These are phyloP conservation scores for Pyropia haitanensis DNA, from an alignment of 23 red algal genomes.

Conservation along the genomic window DNA sequence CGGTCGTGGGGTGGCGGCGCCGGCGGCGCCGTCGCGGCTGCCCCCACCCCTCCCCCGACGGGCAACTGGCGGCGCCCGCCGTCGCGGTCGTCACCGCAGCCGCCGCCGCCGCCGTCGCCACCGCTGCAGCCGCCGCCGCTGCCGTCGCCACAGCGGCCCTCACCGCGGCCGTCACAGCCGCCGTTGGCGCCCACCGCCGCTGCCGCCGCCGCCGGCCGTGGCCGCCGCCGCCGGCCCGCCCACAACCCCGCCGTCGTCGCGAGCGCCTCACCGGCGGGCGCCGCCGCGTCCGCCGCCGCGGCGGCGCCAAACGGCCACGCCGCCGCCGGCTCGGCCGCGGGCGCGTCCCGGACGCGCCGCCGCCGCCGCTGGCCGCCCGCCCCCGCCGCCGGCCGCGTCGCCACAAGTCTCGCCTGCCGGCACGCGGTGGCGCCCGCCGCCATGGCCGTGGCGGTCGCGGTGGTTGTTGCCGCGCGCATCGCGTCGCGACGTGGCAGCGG, in stretches of 20 bases:
- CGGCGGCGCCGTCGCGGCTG: conserved; percentile 1
- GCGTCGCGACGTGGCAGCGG: too few species aligned
- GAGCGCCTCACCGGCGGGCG: not conserved
- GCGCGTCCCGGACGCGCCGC: too few species aligned
- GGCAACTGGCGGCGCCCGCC: not conserved
- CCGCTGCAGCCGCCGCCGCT: not conserved
- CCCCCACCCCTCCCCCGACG: not conserved
- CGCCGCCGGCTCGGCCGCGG: too few species aligned
- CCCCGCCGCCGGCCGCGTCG: too few species aligned
- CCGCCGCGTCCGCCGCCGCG: too few species aligned
- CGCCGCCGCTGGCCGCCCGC: too few species aligned
- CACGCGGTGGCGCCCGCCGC: too few species aligned
- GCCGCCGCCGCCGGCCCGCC: not conserved
- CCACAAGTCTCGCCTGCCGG: too few species aligned
- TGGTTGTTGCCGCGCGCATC: too few species aligned
- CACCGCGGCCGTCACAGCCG: not conserved
- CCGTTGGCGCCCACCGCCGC: not conserved
- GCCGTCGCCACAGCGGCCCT: not conserved
- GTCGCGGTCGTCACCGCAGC: not conserved
- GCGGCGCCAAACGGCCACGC: too few species aligned
- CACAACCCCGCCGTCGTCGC: not conserved
- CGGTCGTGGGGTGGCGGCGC: not conserved
- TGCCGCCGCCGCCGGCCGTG: not conserved
- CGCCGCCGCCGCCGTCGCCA: conserved; percentile 5
- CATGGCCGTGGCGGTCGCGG: too few species aligned